Evolutionary conservation across 176 grass and related monocot species (phyloP), one percentile per base, ranked within the genome.

Genomic region (Triticum timopheevii): DNA sequence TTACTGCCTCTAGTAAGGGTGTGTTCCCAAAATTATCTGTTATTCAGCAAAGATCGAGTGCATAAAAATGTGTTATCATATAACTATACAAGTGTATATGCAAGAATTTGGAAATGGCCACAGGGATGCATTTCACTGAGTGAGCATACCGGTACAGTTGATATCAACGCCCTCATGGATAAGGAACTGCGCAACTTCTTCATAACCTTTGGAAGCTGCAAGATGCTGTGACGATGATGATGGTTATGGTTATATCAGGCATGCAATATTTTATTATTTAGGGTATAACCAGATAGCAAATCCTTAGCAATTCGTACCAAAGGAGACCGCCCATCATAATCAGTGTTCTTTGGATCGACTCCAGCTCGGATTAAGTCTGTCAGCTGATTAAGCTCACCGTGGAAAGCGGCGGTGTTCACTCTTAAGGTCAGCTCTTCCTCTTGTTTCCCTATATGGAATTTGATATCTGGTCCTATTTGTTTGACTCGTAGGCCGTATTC

Each of bases 1-100:
- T 90, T 62, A 99, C 87, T 9, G 92, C 94, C 83, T 99, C 97
- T 39, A 97, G 50, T 83, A 99, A 74, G 19, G 97, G 97, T 15
- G 94, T 99, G 90, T 85, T 94, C 56, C 92, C 97, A 54, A 99
- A 97, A 61, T 99, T 90, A 85, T 99, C 97, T 99, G 90, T 25
- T 1, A 36, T 86, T 23, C 27, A 39, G 19, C 1, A 49, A 58
- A 74, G 73, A 35, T 24, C 13, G 49, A 16, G 20, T 23, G 4
- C 54, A 54, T 31, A 44, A n/a, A 54, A 25, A 39, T 38, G 42
- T 47, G 73, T 42, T 3, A 22, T 20, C 33, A 56, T 17, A 52
- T 24, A 44, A 54, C 3, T 16, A 10, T 22, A 36, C 12, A 73
- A 45, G 45, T 19, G 6, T 75, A 49, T 75, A 75, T 23, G 17